Conservation (phyloP, 208 protist species). For the Leishmania tarentolae region DNA sequence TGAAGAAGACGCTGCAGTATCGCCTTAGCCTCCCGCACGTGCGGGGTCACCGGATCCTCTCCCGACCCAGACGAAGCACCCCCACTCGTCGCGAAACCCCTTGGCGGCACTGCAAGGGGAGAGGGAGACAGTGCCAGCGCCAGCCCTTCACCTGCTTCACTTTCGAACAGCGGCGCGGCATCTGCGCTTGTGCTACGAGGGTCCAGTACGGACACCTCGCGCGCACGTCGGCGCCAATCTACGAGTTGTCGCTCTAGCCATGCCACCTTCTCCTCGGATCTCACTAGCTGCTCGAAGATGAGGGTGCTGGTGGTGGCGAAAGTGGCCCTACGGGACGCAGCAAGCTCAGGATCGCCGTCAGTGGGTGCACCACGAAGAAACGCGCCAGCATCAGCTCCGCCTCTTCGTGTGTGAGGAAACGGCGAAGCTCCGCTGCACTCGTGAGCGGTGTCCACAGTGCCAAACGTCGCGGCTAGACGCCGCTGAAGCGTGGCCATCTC, state of each 20-base stretch:
- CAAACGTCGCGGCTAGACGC: not conserved
- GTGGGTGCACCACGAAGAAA: not conserved
- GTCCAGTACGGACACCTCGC: conserved; percentile 14
- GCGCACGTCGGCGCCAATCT: conserved; percentile 29
- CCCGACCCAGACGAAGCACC: not conserved
- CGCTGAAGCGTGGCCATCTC: conserved; percentile 18
- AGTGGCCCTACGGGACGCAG: not conserved
- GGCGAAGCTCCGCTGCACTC: not conserved
- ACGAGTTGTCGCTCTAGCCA: conserved; percentile 35
- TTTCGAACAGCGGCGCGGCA: not conserved
- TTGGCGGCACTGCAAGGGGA: not conserved
- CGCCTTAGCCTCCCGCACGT: conserved; percentile 7
- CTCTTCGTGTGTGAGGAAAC: no score
- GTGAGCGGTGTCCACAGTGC: not conserved
- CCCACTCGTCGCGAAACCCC: not conserved
- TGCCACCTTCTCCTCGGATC: conserved; percentile 33
- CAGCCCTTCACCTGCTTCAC: not conserved
- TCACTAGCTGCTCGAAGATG: conserved; percentile 36
- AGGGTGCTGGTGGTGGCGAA: conserved; percentile 27
- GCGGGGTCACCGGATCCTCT: conserved; percentile 18
- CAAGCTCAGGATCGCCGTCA: not conserved
- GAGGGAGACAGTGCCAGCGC: not conserved
- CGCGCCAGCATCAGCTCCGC: not conserved
- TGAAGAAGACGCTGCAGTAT: conserved; percentile 25
- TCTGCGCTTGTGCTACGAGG: not conserved